Evolutionary conservation across 148 eudicot genomes (phyloP).

Genomic region (Diospyros kaki): DNA sequence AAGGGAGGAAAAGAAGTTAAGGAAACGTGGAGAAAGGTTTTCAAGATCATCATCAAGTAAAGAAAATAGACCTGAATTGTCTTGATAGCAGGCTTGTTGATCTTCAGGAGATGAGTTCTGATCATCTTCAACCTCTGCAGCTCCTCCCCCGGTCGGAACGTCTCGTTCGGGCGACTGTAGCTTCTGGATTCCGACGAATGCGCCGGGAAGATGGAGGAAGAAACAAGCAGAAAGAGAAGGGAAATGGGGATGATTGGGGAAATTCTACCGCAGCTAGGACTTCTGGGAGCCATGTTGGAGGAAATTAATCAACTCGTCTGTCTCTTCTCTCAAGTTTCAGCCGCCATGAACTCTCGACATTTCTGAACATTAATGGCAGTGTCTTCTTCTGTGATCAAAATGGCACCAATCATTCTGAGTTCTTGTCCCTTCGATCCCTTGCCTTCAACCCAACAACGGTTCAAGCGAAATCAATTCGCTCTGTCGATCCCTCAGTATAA

Average conservation of each 20-base stretch:
- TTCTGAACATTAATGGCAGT: constrained; percentile 30
- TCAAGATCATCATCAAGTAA: background rate
- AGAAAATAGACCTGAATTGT: constrained; percentile 48
- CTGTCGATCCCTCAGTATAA: constrained; percentile 13
- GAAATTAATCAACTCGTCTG: constrained; percentile 1
- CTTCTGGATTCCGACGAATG: constrained; percentile 17
- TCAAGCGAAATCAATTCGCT: constrained; percentile 17
- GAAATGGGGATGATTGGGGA: constrained; percentile 49
- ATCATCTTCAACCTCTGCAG: constrained; percentile 38
- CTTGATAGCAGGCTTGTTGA: constrained; percentile 78
- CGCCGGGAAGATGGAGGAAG: constrained; percentile 37
- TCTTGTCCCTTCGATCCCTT: constrained; percentile 19
- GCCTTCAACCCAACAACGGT: constrained; percentile 4
- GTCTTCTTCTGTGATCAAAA: constrained; percentile 42
- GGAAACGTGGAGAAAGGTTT: too few relatives aligned
- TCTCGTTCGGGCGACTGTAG: constrained; percentile 31
- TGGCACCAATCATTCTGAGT: constrained; percentile 9
- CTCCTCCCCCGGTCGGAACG: constrained; percentile 43
- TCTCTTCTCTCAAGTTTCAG: constrained; percentile 18
- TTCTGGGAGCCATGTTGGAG: constrained; percentile 21
- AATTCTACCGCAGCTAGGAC: constrained; percentile 17
- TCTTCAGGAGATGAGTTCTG: constrained; percentile 60
- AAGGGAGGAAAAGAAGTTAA: background rate
- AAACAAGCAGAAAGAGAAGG: constrained; percentile 41
- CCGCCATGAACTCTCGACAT: constrained; percentile 13